Evolutionary conservation across 2,329 filamentous ascomycete species (phyloP).

Genomic region (Stagonosporopsis rhizophila): DNA sequence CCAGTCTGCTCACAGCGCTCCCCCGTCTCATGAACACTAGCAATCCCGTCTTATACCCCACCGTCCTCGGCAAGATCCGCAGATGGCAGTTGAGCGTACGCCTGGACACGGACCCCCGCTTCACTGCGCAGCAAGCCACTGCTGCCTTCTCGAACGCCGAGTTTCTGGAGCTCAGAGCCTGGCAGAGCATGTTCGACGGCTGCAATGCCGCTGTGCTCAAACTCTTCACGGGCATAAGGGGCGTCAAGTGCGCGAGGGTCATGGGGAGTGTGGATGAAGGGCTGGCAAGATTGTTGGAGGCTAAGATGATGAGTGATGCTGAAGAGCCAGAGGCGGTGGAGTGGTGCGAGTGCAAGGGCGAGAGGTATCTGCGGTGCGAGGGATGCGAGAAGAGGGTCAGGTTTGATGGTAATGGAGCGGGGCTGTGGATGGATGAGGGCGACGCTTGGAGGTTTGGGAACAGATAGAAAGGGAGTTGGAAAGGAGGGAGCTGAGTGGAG

Average conservation of each 20-base stretch:
- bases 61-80: slow-evolving; percentile 47
- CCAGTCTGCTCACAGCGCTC: slow-evolving; percentile 53
- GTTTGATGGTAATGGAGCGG: slow-evolving; percentile 12
- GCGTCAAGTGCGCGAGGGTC: slow-evolving; percentile 54
- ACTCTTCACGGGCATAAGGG: slow-evolving; percentile 56
- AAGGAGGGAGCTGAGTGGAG: background rate
- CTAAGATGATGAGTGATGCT: slow-evolving; percentile 51
- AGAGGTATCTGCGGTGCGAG: slow-evolving; percentile 42
- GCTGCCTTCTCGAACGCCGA: slow-evolving; percentile 56
- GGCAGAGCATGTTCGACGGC: slow-evolving; percentile 50
- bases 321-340: slow-evolving; percentile 24
- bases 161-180: slow-evolving; percentile 58
- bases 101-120: slow-evolving; percentile 59
- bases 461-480: slow-evolving; percentile 7
- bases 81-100: slow-evolving; percentile 57
- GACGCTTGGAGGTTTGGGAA: slow-evolving; percentile 35
- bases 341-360: slow-evolving; percentile 37
- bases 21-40: slow-evolving; percentile 52
- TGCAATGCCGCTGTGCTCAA: slow-evolving; percentile 53
- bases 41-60: slow-evolving; percentile 46
- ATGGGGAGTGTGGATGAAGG: slow-evolving; percentile 52
- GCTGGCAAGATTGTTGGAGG: slow-evolving; percentile 56
- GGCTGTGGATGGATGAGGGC: slow-evolving; percentile 24
- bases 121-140: slow-evolving; percentile 48
- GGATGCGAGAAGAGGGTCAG: slow-evolving; percentile 24